phyloP scores from a whole-genome alignment of 2,329 filamentous ascomycete genomes.

The Parasarocladium wereldwijsianum region DNA sequence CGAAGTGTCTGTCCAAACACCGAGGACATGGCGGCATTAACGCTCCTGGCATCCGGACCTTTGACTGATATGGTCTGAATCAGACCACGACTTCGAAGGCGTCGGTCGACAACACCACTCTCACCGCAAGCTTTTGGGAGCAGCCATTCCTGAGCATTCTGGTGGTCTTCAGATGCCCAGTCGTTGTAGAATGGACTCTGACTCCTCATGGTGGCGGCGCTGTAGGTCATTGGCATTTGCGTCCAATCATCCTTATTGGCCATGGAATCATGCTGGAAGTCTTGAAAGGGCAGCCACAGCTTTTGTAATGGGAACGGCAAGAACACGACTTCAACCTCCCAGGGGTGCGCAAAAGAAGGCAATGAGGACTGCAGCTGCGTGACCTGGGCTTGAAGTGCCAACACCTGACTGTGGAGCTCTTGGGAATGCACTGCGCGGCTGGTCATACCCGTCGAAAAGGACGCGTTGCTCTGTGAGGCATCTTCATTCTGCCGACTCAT shows the following conservation, averaged over 20 bases:
- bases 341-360: conserved; percentile 49
- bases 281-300: conserved; percentile 35
- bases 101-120: conserved; percentile 47
- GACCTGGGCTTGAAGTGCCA: conserved; percentile 33
- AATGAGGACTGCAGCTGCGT: conserved; percentile 42
- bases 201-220: conserved; percentile 26
- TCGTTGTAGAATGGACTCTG: conserved; percentile 32
- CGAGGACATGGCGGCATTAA: conserved; percentile 45
- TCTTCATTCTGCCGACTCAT: conserved; percentile 24
- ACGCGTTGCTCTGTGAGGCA: conserved; percentile 30
- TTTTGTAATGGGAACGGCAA: conserved; percentile 51
- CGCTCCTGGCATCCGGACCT: conserved; percentile 50
- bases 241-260: conserved; percentile 37
- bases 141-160: conserved; percentile 49
- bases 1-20: conserved; percentile 46
- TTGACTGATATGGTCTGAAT: conserved; percentile 48
- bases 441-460: conserved; percentile 27
- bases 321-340: conserved; percentile 64
- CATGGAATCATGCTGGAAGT: conserved; percentile 27
- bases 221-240: conserved; percentile 33
- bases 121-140: conserved; percentile 53
- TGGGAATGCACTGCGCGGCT: conserved; percentile 23
- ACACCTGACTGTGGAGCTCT: conserved; percentile 35
- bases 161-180: conserved; percentile 27
- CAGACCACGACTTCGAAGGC: conserved; percentile 62